phyloP scores from a whole-genome alignment of 129 eudicot species.

The Flaveria ramosissima region DNA sequence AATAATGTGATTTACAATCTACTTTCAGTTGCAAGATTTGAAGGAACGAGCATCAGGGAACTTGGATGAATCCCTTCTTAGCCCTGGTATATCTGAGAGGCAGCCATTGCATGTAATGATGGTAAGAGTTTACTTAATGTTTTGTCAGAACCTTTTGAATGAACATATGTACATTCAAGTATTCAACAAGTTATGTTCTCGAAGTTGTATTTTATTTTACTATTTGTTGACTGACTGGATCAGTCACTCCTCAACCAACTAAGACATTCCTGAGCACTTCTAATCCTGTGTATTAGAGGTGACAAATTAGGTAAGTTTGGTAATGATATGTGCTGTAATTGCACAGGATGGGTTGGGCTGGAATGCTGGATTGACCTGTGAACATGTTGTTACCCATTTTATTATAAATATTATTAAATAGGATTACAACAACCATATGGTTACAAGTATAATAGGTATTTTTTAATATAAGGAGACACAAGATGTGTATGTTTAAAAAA shows the following conservation, averaged over 20 bases:
- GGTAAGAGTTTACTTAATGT: constrained; percentile 53
- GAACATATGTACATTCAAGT: neutral
- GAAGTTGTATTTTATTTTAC: neutral
- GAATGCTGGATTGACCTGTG: neutral
- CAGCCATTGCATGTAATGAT: constrained; percentile 97
- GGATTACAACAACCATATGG: neutral
- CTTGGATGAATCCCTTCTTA: constrained; percentile 70
- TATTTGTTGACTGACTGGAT: too few species aligned
- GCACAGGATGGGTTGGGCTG: neutral
- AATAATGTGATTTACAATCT: neutral
- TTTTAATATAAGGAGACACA: neutral
- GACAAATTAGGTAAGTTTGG: neutral
- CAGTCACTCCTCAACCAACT: too few species aligned
- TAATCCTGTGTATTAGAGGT: neutral
- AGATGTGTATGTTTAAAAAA: neutral
- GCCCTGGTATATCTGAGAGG: constrained; percentile 90
- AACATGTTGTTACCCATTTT: neutral
- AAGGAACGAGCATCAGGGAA: constrained; percentile 87
- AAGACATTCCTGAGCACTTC: neutral
- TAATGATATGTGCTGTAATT: neutral
- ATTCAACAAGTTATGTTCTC: neutral
- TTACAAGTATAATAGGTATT: neutral
- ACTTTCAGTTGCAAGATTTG: constrained; percentile 74
- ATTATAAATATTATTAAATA: neutral
- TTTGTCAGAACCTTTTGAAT: neutral